Evolutionary conservation across 805 yeast species (phyloP).

Genomic region (Cyberlindnera sargentensis): DNA sequence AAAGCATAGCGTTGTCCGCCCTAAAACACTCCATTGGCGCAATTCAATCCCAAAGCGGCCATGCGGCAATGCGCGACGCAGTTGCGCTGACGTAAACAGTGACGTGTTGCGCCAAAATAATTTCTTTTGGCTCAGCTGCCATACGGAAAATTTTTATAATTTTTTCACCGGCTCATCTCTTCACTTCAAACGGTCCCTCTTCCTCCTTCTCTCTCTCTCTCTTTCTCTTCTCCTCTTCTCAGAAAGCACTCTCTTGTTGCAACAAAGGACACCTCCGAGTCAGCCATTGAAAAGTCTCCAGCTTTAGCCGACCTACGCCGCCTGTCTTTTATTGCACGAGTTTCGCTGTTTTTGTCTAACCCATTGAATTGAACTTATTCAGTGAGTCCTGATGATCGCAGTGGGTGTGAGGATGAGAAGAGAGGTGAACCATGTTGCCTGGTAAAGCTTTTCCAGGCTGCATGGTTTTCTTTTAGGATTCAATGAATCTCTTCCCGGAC

Average conservation of each 20-base stretch:
- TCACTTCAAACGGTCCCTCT: conserved; percentile 6
- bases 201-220: conserved; percentile 13
- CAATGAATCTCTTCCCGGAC: too few species aligned
- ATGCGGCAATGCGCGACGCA: not conserved
- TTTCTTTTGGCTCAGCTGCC: too few species aligned
- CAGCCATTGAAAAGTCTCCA: conserved; percentile 3
- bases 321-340: not conserved
- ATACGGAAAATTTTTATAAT: too few species aligned
- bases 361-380: too few species aligned
- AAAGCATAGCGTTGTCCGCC: too few species aligned
- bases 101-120: not conserved
- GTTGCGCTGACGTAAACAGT: not conserved
- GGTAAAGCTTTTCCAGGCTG: too few species aligned
- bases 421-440: not conserved
- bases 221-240: conserved; percentile 27
- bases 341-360: not conserved
- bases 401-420: conserved; percentile 1
- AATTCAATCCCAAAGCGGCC: not conserved
- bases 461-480: too few species aligned
- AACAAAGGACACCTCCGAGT: conserved; percentile 7
- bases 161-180: conserved; percentile 8
- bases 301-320: not conserved
- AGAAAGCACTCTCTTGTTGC: conserved; percentile 23
- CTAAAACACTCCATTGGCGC: not conserved
- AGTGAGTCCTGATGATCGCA: not conserved